Conservation (phyloP, 176 grass and related monocot species). For the Cenchrus americanus region DNA sequence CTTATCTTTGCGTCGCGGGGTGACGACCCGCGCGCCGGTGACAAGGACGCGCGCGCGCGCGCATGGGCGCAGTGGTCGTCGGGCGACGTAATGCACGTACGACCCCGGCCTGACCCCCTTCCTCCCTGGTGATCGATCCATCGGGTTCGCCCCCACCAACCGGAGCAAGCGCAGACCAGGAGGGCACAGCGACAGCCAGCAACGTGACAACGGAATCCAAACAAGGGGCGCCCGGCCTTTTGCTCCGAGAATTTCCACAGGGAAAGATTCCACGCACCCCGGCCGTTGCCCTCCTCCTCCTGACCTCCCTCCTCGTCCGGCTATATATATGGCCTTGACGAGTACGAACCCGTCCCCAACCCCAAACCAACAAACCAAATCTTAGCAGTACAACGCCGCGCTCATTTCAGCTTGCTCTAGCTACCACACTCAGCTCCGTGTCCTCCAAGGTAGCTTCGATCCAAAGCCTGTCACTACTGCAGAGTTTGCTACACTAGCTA, state of each 20-base stretch:
- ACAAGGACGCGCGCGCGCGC: neutral
- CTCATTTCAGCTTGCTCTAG: neutral
- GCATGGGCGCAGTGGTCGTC: neutral
- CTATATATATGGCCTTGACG: constrained; percentile 50
- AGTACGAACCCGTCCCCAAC: constrained; percentile 17
- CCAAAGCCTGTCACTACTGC: too few species aligned
- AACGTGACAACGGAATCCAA: constrained; percentile 37
- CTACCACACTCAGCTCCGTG: neutral
- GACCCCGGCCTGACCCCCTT: neutral
- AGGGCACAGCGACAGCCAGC: neutral
- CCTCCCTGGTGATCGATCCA: too few species aligned
- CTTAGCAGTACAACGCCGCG: neutral
- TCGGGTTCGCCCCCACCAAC: constrained; percentile 3
- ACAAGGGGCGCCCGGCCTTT: constrained; percentile 16
- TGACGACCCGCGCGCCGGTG: neutral
- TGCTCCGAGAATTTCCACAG: neutral
- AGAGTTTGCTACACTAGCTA: neutral
- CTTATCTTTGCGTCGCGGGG: neutral
- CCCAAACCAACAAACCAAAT: constrained; percentile 34
- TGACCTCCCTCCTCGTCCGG: neutral
- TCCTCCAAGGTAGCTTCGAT: too few species aligned
- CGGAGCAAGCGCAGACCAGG: neutral
- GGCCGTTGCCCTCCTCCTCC: neutral
- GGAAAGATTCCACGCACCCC: constrained; percentile 32
- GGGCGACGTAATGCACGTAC: neutral